phyloP scores from a whole-genome alignment of 495 filamentous ascomycete species.

The Thozetella sp. region DNA sequence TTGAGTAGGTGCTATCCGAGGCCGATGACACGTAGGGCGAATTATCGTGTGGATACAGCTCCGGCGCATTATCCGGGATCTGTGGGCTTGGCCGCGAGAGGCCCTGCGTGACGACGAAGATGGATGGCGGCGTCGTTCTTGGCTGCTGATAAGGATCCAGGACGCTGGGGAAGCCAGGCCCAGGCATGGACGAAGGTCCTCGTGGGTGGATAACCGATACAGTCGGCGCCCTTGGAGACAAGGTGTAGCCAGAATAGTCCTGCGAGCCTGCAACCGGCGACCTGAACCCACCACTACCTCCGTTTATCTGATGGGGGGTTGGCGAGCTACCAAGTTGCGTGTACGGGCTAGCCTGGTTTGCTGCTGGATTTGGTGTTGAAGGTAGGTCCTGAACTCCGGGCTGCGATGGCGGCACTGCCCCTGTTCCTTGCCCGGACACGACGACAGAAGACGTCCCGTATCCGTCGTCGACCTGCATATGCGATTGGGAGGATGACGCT shows the following conservation, averaged over 20 bases:
- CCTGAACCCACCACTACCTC: constrained; percentile 3
- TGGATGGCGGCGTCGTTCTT: constrained; percentile 13
- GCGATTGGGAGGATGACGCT: constrained; percentile 5
- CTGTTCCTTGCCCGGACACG: constrained; percentile 4
- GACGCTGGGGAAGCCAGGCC: background rate
- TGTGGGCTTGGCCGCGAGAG: constrained; percentile 12
- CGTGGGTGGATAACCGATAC: constrained; percentile 14
- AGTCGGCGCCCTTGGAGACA: constrained; percentile 6
- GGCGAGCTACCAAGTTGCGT: constrained; percentile 9
- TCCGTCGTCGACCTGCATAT: background rate
- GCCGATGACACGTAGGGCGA: constrained; percentile 50
- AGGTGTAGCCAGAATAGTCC: constrained; percentile 11
- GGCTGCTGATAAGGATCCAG: constrained; percentile 12
- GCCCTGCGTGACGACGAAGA: constrained; percentile 19
- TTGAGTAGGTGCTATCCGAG: constrained; percentile 50
- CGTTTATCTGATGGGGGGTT: constrained; percentile 5
- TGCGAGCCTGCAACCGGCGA: constrained; percentile 4
- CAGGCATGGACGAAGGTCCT: constrained; percentile 6
- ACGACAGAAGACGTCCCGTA: constrained; percentile 8
- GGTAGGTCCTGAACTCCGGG: constrained; percentile 1
- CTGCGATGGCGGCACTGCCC: background rate
- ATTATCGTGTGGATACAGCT: constrained; percentile 31
- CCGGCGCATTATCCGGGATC: constrained; percentile 18
- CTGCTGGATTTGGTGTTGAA: constrained; percentile 11
- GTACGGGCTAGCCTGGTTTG: constrained; percentile 10